These are phyloP conservation scores for Botrytis elliptica DNA, from an alignment of 2,329 filamentous ascomycete genomes.

Conservation along the genomic window DNA sequence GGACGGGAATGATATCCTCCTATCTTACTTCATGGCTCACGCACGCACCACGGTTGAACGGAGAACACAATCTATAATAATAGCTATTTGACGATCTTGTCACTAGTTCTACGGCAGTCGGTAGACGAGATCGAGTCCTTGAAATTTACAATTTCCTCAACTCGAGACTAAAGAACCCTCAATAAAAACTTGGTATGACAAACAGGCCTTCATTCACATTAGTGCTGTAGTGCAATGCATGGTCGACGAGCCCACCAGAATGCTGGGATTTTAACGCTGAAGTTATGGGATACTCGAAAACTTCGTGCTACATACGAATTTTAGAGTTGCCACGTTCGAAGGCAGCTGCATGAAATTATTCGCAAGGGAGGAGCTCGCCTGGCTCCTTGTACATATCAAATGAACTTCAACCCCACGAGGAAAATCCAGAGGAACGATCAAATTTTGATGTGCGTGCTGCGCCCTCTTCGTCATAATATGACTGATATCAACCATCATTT, in stretches of 20 bases:
- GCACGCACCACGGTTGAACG: conserved; percentile 6
- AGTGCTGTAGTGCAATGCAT: conserved; percentile 15
- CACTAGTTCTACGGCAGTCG: conserved; percentile 1
- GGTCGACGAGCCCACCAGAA: background rate
- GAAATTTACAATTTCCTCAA: background rate
- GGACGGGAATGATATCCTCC: conserved; percentile 1
- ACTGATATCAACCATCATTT: background rate
- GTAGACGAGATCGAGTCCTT: background rate
- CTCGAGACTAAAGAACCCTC: background rate
- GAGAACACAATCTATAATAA: background rate
- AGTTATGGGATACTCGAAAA: background rate
- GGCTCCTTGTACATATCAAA: background rate
- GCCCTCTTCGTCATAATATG: conserved; percentile 21
- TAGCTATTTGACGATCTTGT: background rate
- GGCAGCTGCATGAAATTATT: conserved; percentile 21
- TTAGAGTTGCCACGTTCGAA: conserved; percentile 22
- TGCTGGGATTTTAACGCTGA: conserved; percentile 1
- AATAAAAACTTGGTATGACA: background rate
- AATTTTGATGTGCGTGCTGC: background rate
- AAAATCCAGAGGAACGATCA: background rate
- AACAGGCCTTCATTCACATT: background rate
- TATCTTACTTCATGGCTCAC: background rate
- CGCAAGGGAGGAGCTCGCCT: conserved; percentile 8
- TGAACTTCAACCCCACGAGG: conserved; percentile 12
- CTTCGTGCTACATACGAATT: conserved; percentile 21